Evolutionary conservation across 495 filamentous ascomycete species (phyloP).

Genomic region (Daldinia decipiens): DNA sequence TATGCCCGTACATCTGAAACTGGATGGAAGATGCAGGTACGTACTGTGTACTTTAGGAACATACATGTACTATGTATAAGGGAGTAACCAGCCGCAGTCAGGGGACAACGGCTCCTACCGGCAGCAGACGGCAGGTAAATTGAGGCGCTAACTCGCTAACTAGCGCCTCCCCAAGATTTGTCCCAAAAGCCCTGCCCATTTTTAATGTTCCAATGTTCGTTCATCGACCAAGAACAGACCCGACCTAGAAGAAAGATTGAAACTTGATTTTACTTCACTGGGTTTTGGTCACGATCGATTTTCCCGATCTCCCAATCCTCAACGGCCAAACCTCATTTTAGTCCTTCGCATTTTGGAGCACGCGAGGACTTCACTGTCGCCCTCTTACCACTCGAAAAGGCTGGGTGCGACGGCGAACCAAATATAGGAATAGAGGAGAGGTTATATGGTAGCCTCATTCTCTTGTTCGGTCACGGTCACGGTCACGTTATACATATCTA

Average conservation of each 20-base stretch:
- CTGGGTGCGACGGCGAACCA: slow-evolving; percentile 16
- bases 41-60: neutral
- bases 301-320: slow-evolving; percentile 12
- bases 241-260: slow-evolving; percentile 32
- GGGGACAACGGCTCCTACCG: slow-evolving; percentile 40
- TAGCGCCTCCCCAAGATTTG: slow-evolving; percentile 35
- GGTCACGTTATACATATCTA: slow-evolving; percentile 17
- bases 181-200: slow-evolving; percentile 33
- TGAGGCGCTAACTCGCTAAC: slow-evolving; percentile 42
- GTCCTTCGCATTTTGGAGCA: slow-evolving; percentile 23
- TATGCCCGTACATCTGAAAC: neutral
- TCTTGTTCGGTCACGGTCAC: slow-evolving; percentile 22
- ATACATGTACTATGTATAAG: slow-evolving; percentile 15
- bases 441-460: slow-evolving; percentile 21
- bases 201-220: slow-evolving; percentile 26
- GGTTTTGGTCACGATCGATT: slow-evolving; percentile 32
- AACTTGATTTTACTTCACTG: slow-evolving; percentile 38
- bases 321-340: slow-evolving; percentile 30
- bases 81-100: slow-evolving; percentile 31
- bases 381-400: neutral
- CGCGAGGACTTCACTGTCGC: slow-evolving; percentile 11
- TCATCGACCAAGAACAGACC: slow-evolving; percentile 30
- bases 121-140: slow-evolving; percentile 39
- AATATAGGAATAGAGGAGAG: slow-evolving; percentile 1
- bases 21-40: neutral